Base-by-base conservation (phyloP, 495 filamentous ascomycete genomes). In the Chaetomium tenue region DNA sequence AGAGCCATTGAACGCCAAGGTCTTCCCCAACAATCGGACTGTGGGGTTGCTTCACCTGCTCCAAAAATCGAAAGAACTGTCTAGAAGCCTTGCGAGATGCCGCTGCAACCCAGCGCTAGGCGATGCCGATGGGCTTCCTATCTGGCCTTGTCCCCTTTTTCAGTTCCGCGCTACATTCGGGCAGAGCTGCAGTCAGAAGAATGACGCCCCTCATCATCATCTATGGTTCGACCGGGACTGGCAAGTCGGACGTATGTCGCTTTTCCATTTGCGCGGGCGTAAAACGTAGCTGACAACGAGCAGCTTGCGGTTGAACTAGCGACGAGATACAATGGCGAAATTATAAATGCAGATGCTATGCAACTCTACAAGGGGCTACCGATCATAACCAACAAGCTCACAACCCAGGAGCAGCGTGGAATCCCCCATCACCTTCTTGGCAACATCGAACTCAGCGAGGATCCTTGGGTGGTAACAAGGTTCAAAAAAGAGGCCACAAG, bases 281-380 rank as follows among this genome's bases (percentile, higher is more conserved):
- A 42, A 30, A 22, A 33, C 68, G 55, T 59, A 57, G 25, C 61
- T 69, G 60, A 69, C 67, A 63, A 39, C n/a, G 58, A 60, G 51
- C 66, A 98, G 93, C 89, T 99, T 66, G 95, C 95, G 58, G 90
- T 99, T 11, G 90, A 96, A 53, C 74, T 99, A 33, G 94, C 95
- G 5, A 80, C 81, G 42, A 83, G 82, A 40, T 93, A 90, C 77
- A 89, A 96, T 75, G 95, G 95, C 67, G 95, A 99, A 77, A 85
- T 99, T 59, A 91, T 99, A 80, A 99, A 99, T 72, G 92, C 90
- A 57, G 95, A 99, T 78, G 94, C 94, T n/a, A 94, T 99, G 91
- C 95, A 98, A 74, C 88, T 99, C 83, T 99, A 99, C 70, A 81
- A 86, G 40, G 95, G 93, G 11, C 80, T 99, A 22, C 92, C 94